phyloP scores from a whole-genome alignment of 805 yeast species.

The Metschnikowia vanudenii region DNA sequence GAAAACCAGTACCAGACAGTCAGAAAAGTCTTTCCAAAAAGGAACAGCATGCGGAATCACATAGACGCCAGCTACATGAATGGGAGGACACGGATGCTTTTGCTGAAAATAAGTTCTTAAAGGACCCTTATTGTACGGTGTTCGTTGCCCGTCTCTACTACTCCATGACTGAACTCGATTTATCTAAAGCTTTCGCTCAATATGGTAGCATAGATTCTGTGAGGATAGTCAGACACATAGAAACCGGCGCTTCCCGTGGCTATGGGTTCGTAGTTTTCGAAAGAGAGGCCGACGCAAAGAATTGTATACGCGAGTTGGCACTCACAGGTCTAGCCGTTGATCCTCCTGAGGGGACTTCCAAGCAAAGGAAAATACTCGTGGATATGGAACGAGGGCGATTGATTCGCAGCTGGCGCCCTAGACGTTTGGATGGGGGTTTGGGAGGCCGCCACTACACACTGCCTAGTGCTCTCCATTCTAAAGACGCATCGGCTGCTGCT shows the following conservation, averaged over 20 bases:
- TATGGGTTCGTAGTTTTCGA: conserved; percentile 81
- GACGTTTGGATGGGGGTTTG: conserved; percentile 86
- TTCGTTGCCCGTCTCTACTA: conserved; percentile 76
- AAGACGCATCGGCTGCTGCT: conserved; percentile 39
- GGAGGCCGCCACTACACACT: conserved; percentile 75
- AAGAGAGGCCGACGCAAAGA: conserved; percentile 55
- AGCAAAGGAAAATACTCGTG: conserved; percentile 55
- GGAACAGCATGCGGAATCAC: conserved; percentile 11
- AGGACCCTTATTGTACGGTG: conserved; percentile 75
- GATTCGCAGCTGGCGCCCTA: conserved; percentile 65
- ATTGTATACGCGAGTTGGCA: conserved; percentile 60
- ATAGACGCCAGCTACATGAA: conserved; percentile 19
- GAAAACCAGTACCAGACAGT: neutral
- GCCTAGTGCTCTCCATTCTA: conserved; percentile 22
- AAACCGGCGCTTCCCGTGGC: conserved; percentile 60
- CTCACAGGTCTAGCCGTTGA: conserved; percentile 33
- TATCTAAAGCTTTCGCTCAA: conserved; percentile 56
- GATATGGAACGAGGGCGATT: conserved; percentile 72
- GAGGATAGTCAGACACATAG: conserved; percentile 35
- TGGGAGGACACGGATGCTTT: conserved; percentile 22
- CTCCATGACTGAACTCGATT: conserved; percentile 60
- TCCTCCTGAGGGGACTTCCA: conserved; percentile 34
- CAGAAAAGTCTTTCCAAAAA: neutral
- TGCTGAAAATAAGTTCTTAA: conserved; percentile 15
- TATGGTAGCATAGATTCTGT: conserved; percentile 70